Evolutionary conservation across 2,329 filamentous ascomycete genomes (phyloP).

Genomic region (Cercospora sp.): DNA sequence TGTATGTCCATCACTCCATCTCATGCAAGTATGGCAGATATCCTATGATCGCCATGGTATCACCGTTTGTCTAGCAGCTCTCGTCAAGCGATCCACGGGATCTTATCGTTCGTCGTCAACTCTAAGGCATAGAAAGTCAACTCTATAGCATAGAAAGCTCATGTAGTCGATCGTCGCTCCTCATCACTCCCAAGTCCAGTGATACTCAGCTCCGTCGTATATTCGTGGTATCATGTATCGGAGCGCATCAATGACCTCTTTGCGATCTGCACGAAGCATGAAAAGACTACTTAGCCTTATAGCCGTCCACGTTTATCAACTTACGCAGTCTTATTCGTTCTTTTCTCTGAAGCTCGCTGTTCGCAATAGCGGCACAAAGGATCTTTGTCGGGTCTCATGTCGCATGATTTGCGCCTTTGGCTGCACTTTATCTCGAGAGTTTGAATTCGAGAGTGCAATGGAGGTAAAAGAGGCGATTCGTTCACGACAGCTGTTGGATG

Average conservation of each 20-base stretch:
- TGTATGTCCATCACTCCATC: background rate
- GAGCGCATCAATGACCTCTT: background rate
- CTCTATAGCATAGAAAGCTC: no score
- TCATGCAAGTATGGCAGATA: background rate
- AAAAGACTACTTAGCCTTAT: background rate
- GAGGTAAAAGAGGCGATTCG: background rate
- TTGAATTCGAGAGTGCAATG: background rate
- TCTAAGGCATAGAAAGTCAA: no score
- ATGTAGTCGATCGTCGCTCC: background rate
- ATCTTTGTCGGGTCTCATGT: background rate
- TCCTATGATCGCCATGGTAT: background rate
- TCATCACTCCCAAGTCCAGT: background rate
- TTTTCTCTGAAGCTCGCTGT: background rate
- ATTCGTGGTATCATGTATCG: background rate
- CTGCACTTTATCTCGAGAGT: background rate
- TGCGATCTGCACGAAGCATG: background rate
- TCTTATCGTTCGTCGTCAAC: background rate
- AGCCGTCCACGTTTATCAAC: background rate
- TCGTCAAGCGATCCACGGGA: background rate
- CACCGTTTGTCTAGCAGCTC: background rate
- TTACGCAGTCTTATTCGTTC: background rate
- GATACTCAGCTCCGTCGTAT: background rate
- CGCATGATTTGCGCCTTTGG: background rate
- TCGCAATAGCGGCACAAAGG: background rate
- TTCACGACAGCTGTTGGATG: background rate